Base-by-base conservation (phyloP, 371 early-diverging fungal species). In the Lichtheimia hyalospora region DNA sequence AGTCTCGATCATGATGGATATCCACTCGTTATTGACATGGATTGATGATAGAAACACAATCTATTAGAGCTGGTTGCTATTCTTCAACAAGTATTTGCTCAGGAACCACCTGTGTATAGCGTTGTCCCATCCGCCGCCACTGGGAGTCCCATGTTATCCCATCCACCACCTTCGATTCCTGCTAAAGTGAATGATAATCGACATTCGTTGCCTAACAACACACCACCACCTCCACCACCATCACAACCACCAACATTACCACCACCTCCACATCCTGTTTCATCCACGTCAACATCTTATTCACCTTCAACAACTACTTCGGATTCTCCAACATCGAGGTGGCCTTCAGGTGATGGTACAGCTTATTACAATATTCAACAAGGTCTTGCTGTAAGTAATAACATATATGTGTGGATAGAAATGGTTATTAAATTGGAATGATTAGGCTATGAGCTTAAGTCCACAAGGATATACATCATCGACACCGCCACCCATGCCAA, bases 71-170 rank as follows among this genome's bases (percentile, higher is more conserved):
- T 91, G 18, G 76, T 92, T 42, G 74, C 80, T 20, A 80, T 87
- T 49, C 68, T 93, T 43, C 92, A 92, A 64, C 79, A 77, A 25
- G 77, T 91, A 14, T 93, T 93, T 75, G 75, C 84, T 0, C 77
- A 76, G 49, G 92, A 92, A 60, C 92, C 93, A 25, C 93, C 93
- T 18, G 92, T 92, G 8, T 92, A 90, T 61, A 83, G 90, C 27
- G 88, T 86, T 59, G 55, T 63, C 1, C 55, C 57, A n/a, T 61
- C 42, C 34, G 34, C 34, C 18, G 25, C 50, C 7, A 15, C 62
- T 12, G 18, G 52, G 5, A 59, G 58, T 24, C 54, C 67, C 18
- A 54, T 61, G 41, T 27, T 55, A 10, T 58, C 54, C 58, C 40
- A 53, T 57, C 55, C 63, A 24, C 50, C 61, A 54, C 54, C 59